These are phyloP conservation scores for Kodamaea sp. DNA, from an alignment of 1,139 yeast species.

Conservation along the genomic window DNA sequence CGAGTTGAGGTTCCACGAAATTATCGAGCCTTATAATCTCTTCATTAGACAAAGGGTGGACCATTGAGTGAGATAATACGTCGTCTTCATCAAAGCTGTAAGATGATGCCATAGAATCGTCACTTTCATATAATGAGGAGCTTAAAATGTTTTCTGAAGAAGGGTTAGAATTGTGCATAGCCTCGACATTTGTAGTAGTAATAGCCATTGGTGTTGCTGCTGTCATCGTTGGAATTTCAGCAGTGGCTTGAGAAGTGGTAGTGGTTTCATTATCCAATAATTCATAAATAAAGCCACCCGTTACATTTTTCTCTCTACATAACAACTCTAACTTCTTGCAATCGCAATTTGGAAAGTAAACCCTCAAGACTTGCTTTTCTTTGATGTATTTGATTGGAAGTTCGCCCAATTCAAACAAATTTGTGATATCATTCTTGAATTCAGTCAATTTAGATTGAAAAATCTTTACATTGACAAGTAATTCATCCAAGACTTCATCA, in stretches of 20 bases:
- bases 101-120: constrained; percentile 14
- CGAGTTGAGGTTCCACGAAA: constrained; percentile 9
- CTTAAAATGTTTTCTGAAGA: constrained; percentile 24
- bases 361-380: constrained; percentile 37
- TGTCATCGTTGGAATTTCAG: not conserved
- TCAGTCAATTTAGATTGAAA: constrained; percentile 34
- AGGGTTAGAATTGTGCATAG: not conserved
- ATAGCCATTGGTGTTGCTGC: not conserved
- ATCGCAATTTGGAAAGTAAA: constrained; percentile 60
- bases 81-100: constrained; percentile 18
- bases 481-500: constrained; percentile 42
- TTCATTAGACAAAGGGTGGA: constrained; percentile 21
- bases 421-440: constrained; percentile 33
- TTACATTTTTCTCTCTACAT: constrained; percentile 47
- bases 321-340: constrained; percentile 45
- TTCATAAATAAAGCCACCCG: constrained; percentile 46
- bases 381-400: constrained; percentile 43
- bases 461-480: constrained; percentile 31
- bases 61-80: constrained; percentile 18
- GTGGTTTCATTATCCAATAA: constrained; percentile 14
- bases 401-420: constrained; percentile 46
- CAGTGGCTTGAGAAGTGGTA: no score
- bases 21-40: constrained; percentile 23
- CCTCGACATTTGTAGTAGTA: no score
- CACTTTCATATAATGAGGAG: constrained; percentile 16